A percentile compares a stretch with the other conserved stretches of the same genome.
phyloP scores from a whole-genome alignment of 2,329 filamentous ascomycete genomes.

The Fusarium buxicola region DNA sequence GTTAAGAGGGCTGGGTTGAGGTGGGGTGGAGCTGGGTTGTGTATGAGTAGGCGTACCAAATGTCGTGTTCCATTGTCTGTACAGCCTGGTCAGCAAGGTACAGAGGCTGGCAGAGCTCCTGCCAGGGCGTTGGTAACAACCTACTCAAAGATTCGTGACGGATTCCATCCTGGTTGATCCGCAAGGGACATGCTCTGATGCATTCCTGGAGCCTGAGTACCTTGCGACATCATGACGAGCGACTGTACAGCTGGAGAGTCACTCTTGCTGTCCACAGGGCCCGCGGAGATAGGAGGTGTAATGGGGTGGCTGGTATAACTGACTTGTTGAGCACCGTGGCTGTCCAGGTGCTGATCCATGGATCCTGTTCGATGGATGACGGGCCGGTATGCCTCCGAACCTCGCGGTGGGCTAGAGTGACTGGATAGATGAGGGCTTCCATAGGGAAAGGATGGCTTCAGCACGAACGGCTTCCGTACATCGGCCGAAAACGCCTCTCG shows the following conservation, averaged over 20 bases:
- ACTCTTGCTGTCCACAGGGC: slow-evolving; percentile 79
- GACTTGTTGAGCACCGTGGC: slow-evolving; percentile 68
- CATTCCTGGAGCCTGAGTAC: slow-evolving; percentile 64
- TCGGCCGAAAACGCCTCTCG: slow-evolving; percentile 93
- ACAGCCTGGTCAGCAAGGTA: slow-evolving; percentile 11
- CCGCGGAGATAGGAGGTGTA: slow-evolving; percentile 82
- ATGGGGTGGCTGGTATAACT: slow-evolving; percentile 78
- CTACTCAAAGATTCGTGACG: slow-evolving; percentile 89
- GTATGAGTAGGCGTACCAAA: slow-evolving; percentile 76
- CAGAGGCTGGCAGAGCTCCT: neutral
- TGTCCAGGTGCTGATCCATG: slow-evolving; percentile 66
- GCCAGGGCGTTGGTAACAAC: slow-evolving; percentile 51
- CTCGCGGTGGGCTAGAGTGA: slow-evolving; percentile 71
- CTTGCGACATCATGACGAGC: slow-evolving; percentile 76
- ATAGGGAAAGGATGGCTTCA: slow-evolving; percentile 89
- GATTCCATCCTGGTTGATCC: slow-evolving; percentile 82
- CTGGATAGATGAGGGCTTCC: slow-evolving; percentile 78
- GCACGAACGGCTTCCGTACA: slow-evolving; percentile 83
- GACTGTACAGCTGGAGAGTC: slow-evolving; percentile 80
- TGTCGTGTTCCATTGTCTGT: slow-evolving; percentile 92
- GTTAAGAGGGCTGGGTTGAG: slow-evolving; percentile 64
- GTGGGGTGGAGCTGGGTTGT: slow-evolving; percentile 49
- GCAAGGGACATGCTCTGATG: slow-evolving; percentile 68
- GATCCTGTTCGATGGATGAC: slow-evolving; percentile 59
- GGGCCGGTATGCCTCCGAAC: slow-evolving; percentile 62